These are phyloP conservation scores for Perkinsus olseni DNA, from an alignment of 169 alveolate species.

Conservation along the genomic window DNA sequence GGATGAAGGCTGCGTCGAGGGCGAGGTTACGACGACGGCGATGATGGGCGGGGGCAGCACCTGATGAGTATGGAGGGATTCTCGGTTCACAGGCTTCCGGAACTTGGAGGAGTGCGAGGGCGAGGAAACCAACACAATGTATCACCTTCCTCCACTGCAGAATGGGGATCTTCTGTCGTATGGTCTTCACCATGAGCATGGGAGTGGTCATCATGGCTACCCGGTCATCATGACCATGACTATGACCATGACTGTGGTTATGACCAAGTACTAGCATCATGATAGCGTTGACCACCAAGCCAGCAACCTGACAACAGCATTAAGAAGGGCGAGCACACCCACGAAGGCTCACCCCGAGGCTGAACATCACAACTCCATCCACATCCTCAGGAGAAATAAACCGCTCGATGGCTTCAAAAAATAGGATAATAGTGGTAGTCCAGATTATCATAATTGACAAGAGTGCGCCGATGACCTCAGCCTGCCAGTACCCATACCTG, in stretches of 20 bases:
- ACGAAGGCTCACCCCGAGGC: not conserved
- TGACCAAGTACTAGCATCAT: not conserved
- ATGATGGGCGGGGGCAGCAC: conserved; percentile 7
- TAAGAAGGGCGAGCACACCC: too few relatives aligned
- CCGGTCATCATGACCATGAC: conserved; percentile 30
- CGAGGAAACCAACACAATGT: not conserved
- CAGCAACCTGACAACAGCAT: not conserved
- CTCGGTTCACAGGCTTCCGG: too few relatives aligned
- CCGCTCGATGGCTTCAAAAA: conserved; percentile 70
- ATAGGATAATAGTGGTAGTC: conserved; percentile 60
- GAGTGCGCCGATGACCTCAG: conserved; percentile 81
- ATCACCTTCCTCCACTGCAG: not conserved
- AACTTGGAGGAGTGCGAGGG: too few relatives aligned
- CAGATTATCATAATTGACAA: conserved; percentile 69
- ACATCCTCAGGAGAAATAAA: conserved; percentile 37
- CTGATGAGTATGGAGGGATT: not conserved
- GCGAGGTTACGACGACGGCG: conserved; percentile 44
- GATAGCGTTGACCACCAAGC: not conserved
- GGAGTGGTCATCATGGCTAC: not conserved
- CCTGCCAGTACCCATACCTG: conserved; percentile 62
- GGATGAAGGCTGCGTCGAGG: conserved; percentile 69
- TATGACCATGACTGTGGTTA: not conserved
- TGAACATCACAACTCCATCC: not conserved
- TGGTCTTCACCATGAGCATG: conserved; percentile 9
- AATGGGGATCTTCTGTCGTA: not conserved